Evolutionary conservation across 2,329 filamentous ascomycete species (phyloP), one percentile per base, ranked within the genome.

Genomic region (Diaporthe australafricana): DNA sequence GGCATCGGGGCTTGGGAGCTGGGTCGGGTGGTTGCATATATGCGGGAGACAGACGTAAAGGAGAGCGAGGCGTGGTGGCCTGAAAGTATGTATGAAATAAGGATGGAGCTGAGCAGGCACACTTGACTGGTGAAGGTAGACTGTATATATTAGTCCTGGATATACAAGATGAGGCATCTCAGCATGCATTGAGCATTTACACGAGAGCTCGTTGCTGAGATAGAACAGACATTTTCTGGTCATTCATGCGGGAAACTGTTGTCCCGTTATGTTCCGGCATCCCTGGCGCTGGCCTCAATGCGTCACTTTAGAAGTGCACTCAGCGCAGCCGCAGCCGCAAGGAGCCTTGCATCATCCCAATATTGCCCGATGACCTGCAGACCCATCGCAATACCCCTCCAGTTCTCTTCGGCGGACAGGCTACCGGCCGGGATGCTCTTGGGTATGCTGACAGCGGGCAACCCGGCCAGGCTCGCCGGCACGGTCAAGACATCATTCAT

Each of bases 401-500:
- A 80, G n/a, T 80, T 77, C 2, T 80, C 78, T 7, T 75, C 76
- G 9, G 76, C 74, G 1, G 77, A 72, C 25, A 74, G 73, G 2
- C 27, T 63, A 25, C 27, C 5, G 12, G 27, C 7, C n/a, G 79
- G 68, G 0, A 81, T 79, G 72, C 86, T 80, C 74, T 92, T 86
- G 0, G 96, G 96, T 14, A 99, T 87, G 76, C 93, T 98, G 65
- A 98, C 89, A 14, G 95, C 94, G 3, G 96, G 96, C 70, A 99
- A 84, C 0, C 96, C 96, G 0, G 96, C 96, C 75, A 99, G 84
- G 82, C 95, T 98, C 2, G 96, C 95, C 1, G 96, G 96, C 1
- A 99, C 96, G 0, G 96, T 98, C 77, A 98, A 96, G 1, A 98
- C 92, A 82, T 99, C 96, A 78, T 96, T 98, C 86, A 93, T 93